Conservation (phyloP, 2,329 filamentous ascomycete species). For the Exophiala bonariae region DNA sequence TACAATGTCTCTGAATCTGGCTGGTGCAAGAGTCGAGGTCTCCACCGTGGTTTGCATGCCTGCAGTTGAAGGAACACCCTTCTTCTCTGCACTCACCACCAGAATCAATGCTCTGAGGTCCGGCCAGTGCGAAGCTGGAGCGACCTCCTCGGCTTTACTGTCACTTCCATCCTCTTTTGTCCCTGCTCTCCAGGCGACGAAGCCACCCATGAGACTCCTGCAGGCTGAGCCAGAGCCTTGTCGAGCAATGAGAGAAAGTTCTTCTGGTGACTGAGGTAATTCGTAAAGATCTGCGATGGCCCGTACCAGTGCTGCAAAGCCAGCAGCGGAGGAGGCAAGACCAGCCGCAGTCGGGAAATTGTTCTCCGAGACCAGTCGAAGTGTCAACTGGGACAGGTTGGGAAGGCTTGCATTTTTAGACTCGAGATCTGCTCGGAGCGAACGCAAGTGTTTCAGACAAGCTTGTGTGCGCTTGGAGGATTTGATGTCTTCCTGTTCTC, state of each 20-base stretch:
- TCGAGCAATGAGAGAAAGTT: slow-evolving; percentile 84
- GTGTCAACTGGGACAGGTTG: slow-evolving; percentile 72
- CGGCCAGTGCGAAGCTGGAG: slow-evolving; percentile 88
- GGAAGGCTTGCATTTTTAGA: slow-evolving; percentile 70
- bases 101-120: slow-evolving; percentile 90
- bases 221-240: slow-evolving; percentile 96
- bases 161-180: slow-evolving; percentile 75
- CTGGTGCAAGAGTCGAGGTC: slow-evolving; percentile 83
- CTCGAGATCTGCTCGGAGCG: slow-evolving; percentile 76
- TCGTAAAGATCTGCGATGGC: slow-evolving; percentile 90
- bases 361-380: slow-evolving; percentile 92
- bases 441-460: slow-evolving; percentile 83
- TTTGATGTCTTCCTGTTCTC: slow-evolving; percentile 72
- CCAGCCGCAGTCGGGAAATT: slow-evolving; percentile 98
- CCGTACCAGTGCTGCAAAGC: slow-evolving; percentile 63
- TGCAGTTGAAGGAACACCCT: slow-evolving; percentile 86
- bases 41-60: slow-evolving; percentile 97
- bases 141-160: slow-evolving; percentile 84
- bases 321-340: slow-evolving; percentile 60
- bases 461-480: slow-evolving; percentile 88
- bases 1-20: slow-evolving; percentile 73
- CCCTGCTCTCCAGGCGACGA: slow-evolving; percentile 91
- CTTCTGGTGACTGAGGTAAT: slow-evolving; percentile 75
- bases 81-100: slow-evolving; percentile 90
- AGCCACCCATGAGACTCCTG: slow-evolving; percentile 81